Conservation (phyloP, 768 basidiomycete genomes). For the Mycena polygramma region DNA sequence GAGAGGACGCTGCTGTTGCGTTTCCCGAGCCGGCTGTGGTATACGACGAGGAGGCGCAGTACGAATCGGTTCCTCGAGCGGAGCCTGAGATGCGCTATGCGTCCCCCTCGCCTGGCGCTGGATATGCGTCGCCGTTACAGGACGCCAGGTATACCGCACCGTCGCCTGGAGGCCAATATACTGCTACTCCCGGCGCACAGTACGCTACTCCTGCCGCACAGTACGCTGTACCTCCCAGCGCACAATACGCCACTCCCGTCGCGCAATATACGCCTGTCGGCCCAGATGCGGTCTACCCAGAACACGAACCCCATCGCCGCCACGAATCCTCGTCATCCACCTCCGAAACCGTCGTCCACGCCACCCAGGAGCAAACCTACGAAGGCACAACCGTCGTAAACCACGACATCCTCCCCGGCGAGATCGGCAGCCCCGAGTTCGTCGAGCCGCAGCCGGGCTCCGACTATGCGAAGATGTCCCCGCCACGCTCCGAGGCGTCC, state of each 20-base stretch:
- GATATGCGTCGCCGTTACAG: conserved; percentile 3
- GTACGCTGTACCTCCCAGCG: conserved; percentile 20
- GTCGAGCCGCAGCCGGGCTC: conserved; percentile 57
- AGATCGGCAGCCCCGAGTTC: conserved; percentile 51
- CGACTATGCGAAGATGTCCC: conserved; percentile 63
- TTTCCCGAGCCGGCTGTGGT: conserved; percentile 30
- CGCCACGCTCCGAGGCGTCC: conserved; percentile 51
- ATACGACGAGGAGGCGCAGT: conserved; percentile 30
- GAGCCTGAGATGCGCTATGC: conserved; percentile 18
- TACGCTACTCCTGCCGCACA: conserved; percentile 19
- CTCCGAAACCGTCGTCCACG: conserved; percentile 39
- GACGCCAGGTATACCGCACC: neutral
- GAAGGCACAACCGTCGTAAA: conserved; percentile 38
- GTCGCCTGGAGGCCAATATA: conserved; percentile 16
- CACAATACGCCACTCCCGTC: neutral
- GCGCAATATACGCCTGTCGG: neutral
- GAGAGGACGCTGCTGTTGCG: conserved; percentile 11
- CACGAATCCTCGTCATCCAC: conserved; percentile 35
- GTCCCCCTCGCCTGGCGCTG: neutral
- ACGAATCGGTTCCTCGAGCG: conserved; percentile 26
- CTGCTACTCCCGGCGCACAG: neutral
- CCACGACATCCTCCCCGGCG: conserved; percentile 37
- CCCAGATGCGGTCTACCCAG: conserved; percentile 16
- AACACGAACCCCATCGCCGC: conserved; percentile 33
- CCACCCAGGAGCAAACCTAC: conserved; percentile 41